Evolutionary conservation across 345 rosid genomes (phyloP), one percentile per base, ranked within the genome.

Genomic region (Sapria himalayana): DNA sequence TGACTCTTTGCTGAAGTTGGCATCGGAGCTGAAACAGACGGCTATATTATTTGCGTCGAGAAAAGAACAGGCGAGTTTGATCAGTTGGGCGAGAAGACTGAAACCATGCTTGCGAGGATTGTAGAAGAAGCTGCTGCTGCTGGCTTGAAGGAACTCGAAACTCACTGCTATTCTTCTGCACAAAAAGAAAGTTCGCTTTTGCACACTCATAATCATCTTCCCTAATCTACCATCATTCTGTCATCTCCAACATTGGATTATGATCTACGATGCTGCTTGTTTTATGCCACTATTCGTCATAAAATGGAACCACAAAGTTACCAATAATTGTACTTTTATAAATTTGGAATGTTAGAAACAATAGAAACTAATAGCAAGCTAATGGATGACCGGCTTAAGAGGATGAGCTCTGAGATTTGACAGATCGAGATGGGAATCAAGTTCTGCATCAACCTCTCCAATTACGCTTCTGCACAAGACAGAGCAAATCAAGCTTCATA

Each of bases 371-470:
- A 22, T 3, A 7, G 20, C 6, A 20, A 40, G 56, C 71, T 66
- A 89, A 58, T 82, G 98, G 57, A 79, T 60, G 22, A 89, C 84
- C 5, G 95, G 84, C 64, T 89, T 89, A 44, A 89, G 70, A 36
- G 93, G 98, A 55, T 89, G 93, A 49, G 98, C 98, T 65, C 84
- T 79, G 54, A 82, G 64, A 41, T 67, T 76, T 19, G 93, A 70
- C 48, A 89, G 50, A 41, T 76, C 95, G 19, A 89, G 72, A 44
- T 57, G 61, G 0, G 86, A 65, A 60, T 89, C 86, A 9, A 79
- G 84, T 63, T 82, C 98, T 39, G 79, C 92, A 42, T 79, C 95
- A 7, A 79, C 69, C 58, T 82, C 95, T 18, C 98, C 95, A 9
- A 82, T 79, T 35, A 82, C 56, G 55, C 93, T 81, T 76, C 98